A percentile compares a stretch with the other conserved stretches of the same genome.
These are phyloP conservation scores for sorghum (Sorghum bicolor) DNA, from an alignment of 176 grass and related monocot genomes.

Conservation along the genomic window Sorghum_bicolor_NCBIv3 NC_012876.2:63276001-63276500, in stretches of 20 bases:
- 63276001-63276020: neutral
- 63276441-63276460: too few species aligned
- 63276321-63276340: too few species aligned
- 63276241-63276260: neutral
- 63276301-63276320: too few species aligned
- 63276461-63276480: too few species aligned
- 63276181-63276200: neutral
- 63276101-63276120: slow-evolving; percentile 5
- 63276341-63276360: too few species aligned
- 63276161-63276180: neutral
- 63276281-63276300: neutral
- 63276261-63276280: neutral
- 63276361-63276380: too few species aligned
- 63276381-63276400: too few species aligned
- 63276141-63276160: neutral
- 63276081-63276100: slow-evolving; percentile 17
- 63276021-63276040: neutral
- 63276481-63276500: too few species aligned
- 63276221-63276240: neutral
- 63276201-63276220: neutral
- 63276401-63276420: too few species aligned
- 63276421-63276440: too few species aligned
- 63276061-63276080: neutral
- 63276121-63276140: neutral
- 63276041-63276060: neutral